Evolutionary conservation across 108 stramenopile genomes (phyloP).

Genomic region (Stephanodiscus triporus): DNA sequence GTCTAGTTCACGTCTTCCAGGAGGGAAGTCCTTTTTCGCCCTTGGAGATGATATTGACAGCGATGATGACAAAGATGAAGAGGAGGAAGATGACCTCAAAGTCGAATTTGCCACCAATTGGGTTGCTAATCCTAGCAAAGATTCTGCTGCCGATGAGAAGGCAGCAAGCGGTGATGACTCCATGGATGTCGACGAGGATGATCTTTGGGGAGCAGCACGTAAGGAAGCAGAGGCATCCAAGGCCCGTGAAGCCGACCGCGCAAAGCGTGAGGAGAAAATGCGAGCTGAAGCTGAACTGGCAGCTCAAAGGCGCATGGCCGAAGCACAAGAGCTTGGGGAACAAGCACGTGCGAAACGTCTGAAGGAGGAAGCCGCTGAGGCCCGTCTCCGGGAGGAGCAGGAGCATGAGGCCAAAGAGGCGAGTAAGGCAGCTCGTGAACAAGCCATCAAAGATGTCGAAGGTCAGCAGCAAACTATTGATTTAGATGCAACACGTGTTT

Average conservation of each 20-base stretch:
- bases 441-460: slow-evolving; percentile 64
- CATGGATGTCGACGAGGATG: slow-evolving; percentile 70
- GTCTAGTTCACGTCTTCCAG: slow-evolving; percentile 28
- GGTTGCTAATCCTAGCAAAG: slow-evolving; percentile 55
- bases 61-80: slow-evolving; percentile 58
- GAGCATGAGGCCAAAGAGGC: slow-evolving; percentile 74
- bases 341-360: slow-evolving; percentile 75
- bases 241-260: slow-evolving; percentile 79
- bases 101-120: slow-evolving; percentile 67
- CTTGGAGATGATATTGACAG: slow-evolving; percentile 67
- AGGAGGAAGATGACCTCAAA: slow-evolving; percentile 65
- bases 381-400: slow-evolving; percentile 65
- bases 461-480: slow-evolving; percentile 86
- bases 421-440: slow-evolving; percentile 72
- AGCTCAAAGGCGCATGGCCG: slow-evolving; percentile 72
- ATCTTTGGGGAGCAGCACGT: slow-evolving; percentile 82
- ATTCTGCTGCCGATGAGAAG: slow-evolving; percentile 18
- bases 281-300: slow-evolving; percentile 74
- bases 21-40: slow-evolving; percentile 71
- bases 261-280: slow-evolving; percentile 82
- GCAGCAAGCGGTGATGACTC: slow-evolving; percentile 40
- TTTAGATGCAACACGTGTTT: slow-evolving; percentile 81
- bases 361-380: slow-evolving; percentile 75
- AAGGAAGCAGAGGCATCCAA: slow-evolving; percentile 75
- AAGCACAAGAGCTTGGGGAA: slow-evolving; percentile 78